Evolutionary conservation across 2,329 filamentous ascomycete species (phyloP), one percentile per base, ranked within the genome.

Genomic region (Fusarium albidum): DNA sequence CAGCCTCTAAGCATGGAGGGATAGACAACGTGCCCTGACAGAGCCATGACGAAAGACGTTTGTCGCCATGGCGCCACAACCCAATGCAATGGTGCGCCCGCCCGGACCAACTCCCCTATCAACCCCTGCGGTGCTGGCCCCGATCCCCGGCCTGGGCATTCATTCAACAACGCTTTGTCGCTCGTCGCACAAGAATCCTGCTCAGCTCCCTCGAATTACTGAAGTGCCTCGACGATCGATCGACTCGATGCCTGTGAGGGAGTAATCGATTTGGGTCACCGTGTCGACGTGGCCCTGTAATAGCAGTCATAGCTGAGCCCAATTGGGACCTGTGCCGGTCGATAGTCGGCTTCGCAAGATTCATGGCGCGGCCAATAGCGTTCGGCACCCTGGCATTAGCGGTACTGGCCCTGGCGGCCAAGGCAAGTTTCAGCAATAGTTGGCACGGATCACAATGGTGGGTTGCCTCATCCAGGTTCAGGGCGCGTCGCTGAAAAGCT

Each of bases 1-100:
- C 26, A 50, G 44, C 60, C 60, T 63, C 49, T 63, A 28, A 64
- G 60, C 53, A 31, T 56, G 13, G 32, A 59, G 54, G 25, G 46
- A 38, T 12, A 29, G 25, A 28, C 53, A 64, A 64, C 60, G 60
- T 63, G 60, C 60, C 46, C 39, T n/a, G 29, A 51, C 34, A 29
- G n/a, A 33, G 46, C 47, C 40, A 64, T 58, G 60, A 61, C 60
- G 57, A 59, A 55, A 57, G 47, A 15, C 39, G 27, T 9, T 49
- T 35, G 46, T 44, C 17, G 40, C 39, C 50, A 48, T 50, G 47
- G 46, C 44, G 60, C 60, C 60, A 61, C 47, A 52, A 15, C 41
- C 48, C 39, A 48, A 61, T 18, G 34, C 42, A 49, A 41, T 57
- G 29, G 48, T 47, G 57, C 44, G 58, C 51, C 42, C 37, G 35